Percentiles rank a stretch among this genome's conserved stretches.
These are phyloP conservation scores for Omphalotus guepiniiformis DNA, from an alignment of 768 basidiomycete genomes.

Conservation along the genomic window DNA sequence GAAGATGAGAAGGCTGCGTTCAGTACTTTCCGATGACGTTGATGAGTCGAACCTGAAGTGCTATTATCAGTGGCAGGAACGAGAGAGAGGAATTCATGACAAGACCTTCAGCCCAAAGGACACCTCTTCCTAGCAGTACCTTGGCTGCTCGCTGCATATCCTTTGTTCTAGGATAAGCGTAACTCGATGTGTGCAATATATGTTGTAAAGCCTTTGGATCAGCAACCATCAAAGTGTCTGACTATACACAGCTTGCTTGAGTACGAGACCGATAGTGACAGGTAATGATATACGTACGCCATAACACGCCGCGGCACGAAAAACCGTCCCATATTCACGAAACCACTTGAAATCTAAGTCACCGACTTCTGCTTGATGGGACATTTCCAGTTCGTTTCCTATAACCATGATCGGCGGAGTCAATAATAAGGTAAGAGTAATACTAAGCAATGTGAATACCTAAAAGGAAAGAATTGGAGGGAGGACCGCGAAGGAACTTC, in stretches of 20 bases:
- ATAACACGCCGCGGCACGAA: constrained; percentile 1
- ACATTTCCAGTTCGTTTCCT: constrained; percentile 5
- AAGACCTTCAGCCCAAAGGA: constrained; percentile 24
- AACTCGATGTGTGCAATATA: constrained; percentile 23
- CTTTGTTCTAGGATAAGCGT: constrained; percentile 21
- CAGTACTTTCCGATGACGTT: constrained; percentile 29
- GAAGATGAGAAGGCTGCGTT: constrained; percentile 26
- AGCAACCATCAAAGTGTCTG: not conserved
- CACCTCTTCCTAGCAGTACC: constrained; percentile 18
- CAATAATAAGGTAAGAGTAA: too few relatives aligned
- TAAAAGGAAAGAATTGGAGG: too few relatives aligned
- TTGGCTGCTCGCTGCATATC: constrained; percentile 14
- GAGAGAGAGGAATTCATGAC: too few relatives aligned
- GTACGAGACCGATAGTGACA: not conserved
- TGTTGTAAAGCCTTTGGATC: constrained; percentile 17
- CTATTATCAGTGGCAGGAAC: not conserved
- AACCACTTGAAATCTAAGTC: constrained; percentile 2
- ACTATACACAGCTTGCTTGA: not conserved
- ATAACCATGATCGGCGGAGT: too few relatives aligned
- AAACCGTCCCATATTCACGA: not conserved
- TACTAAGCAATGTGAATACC: too few relatives aligned
- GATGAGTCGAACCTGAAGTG: constrained; percentile 16
- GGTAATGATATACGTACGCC: not conserved
- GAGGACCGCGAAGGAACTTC: too few relatives aligned
- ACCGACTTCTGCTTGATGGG: constrained; percentile 1